A percentile compares a stretch with the other conserved stretches of the same genome.
Evolutionary conservation across 2,329 filamentous ascomycete genomes (phyloP).

Genomic region (Blastomyces parvus): DNA sequence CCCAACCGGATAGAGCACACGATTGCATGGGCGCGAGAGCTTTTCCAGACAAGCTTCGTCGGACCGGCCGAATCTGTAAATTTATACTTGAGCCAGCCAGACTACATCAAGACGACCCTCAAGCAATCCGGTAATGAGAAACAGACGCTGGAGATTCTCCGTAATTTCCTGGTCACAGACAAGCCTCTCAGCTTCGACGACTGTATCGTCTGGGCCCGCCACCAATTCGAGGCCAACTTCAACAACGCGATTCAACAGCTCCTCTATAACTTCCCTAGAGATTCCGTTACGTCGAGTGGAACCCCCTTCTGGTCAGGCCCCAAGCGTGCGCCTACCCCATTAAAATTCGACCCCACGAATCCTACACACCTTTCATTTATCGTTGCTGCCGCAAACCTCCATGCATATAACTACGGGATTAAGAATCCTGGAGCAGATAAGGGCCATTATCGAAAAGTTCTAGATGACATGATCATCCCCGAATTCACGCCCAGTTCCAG

Average conservation of each 20-base stretch:
- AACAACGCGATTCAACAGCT: slow-evolving; percentile 94
- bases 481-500: slow-evolving; percentile 85
- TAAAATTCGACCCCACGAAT: slow-evolving; percentile 81
- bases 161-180: slow-evolving; percentile 82
- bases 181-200: slow-evolving; percentile 90
- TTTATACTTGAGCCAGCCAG: slow-evolving; percentile 80
- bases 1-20: slow-evolving; percentile 98
- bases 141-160: slow-evolving; percentile 79
- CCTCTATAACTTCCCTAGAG: slow-evolving; percentile 94
- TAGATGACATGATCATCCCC: slow-evolving; percentile 89
- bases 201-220: slow-evolving; percentile 89
- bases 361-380: slow-evolving; percentile 81
- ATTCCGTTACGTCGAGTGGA: slow-evolving; percentile 76
- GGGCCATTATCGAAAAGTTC: slow-evolving; percentile 63
- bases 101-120: slow-evolving; percentile 76
- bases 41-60: slow-evolving; percentile 90
- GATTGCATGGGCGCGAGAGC: slow-evolving; percentile 93
- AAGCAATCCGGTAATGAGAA: slow-evolving; percentile 95
- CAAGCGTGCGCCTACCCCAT: slow-evolving; percentile 85
- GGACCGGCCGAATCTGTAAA: slow-evolving; percentile 92
- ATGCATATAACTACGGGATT: slow-evolving; percentile 97
- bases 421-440: slow-evolving; percentile 67
- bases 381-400: slow-evolving; percentile 78
- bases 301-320: slow-evolving; percentile 96
- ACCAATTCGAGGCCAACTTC: slow-evolving; percentile 92